phyloP scores from a whole-genome alignment of 176 grass and related monocot species.

The Avena atlantica region DNA sequence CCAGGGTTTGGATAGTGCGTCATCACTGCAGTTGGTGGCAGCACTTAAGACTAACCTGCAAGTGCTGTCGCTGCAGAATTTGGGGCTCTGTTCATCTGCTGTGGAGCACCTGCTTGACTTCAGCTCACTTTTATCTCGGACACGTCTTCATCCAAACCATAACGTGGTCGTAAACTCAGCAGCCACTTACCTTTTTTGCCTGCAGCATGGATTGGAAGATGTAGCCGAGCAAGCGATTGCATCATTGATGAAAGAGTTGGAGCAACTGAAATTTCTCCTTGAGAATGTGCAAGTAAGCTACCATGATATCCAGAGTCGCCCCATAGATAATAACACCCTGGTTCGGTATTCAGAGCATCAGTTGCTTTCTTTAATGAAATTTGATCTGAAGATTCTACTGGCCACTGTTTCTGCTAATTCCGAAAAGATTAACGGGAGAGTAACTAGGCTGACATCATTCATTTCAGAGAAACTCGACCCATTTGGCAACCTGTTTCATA shows the following conservation, averaged over 20 bases:
- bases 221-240: slow-evolving; percentile 74
- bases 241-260: slow-evolving; percentile 77
- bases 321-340: slow-evolving; percentile 42
- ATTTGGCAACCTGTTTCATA: slow-evolving; percentile 65
- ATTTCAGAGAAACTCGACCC: slow-evolving; percentile 78
- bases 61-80: slow-evolving; percentile 76
- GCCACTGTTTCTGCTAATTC: slow-evolving; percentile 57
- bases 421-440: slow-evolving; percentile 62
- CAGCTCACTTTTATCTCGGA: slow-evolving; percentile 67
- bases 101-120: slow-evolving; percentile 68
- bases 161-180: slow-evolving; percentile 61
- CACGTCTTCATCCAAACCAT: slow-evolving; percentile 91
- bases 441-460: slow-evolving; percentile 66
- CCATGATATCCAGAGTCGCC: slow-evolving; percentile 49
- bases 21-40: slow-evolving; percentile 58
- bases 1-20: slow-evolving; percentile 63
- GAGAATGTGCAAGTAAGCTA: slow-evolving; percentile 53
- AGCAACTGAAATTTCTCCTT: slow-evolving; percentile 72
- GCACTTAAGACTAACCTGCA: slow-evolving; percentile 87
- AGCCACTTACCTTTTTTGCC: slow-evolving; percentile 82
- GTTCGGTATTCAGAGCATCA: slow-evolving; percentile 69
- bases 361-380: slow-evolving; percentile 86
- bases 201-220: slow-evolving; percentile 74
- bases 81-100: slow-evolving; percentile 65
- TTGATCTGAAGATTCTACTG: slow-evolving; percentile 85